phyloP scores from a whole-genome alignment of 2,329 filamentous ascomycete genomes.

The Ophiostoma quercus region DNA sequence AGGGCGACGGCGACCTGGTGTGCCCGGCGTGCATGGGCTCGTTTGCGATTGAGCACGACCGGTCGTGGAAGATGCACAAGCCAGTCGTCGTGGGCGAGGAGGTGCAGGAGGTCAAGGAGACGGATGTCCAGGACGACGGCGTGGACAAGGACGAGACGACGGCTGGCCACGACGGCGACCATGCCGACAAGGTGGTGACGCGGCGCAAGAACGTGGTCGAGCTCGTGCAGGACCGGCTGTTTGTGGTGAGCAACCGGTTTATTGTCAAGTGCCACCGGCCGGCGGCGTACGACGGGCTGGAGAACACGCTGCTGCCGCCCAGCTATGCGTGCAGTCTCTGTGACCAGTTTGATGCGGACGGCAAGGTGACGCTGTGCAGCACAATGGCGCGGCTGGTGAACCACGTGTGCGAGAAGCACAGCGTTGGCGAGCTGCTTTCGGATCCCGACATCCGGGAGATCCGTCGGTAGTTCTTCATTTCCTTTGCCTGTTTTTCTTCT shows the following conservation, averaged over 20 bases:
- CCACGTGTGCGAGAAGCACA: constrained; percentile 32
- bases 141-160: background rate
- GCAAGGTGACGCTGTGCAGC: constrained; percentile 29
- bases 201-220: constrained; percentile 22
- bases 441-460: constrained; percentile 31
- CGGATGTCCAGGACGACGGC: background rate
- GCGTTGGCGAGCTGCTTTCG: constrained; percentile 28
- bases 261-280: constrained; percentile 38
- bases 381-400: constrained; percentile 33
- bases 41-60: constrained; percentile 30
- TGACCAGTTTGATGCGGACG: constrained; percentile 20
- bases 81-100: constrained; percentile 25
- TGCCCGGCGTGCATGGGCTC: constrained; percentile 32
- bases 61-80: constrained; percentile 34
- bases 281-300: constrained; percentile 26
- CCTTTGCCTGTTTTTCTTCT: background rate
- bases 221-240: constrained; percentile 31
- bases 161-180: background rate
- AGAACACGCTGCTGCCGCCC: constrained; percentile 16
- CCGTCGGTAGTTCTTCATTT: background rate
- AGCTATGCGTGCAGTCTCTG: constrained; percentile 36
- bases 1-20: constrained; percentile 12
- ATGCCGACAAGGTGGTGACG: background rate
- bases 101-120: background rate
- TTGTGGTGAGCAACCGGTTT: constrained; percentile 35